Percentiles rank a stretch among this genome's conserved stretches.
Conservation (phyloP, 176 grass and related monocot species). For the Elaeis guineensis region DNA sequence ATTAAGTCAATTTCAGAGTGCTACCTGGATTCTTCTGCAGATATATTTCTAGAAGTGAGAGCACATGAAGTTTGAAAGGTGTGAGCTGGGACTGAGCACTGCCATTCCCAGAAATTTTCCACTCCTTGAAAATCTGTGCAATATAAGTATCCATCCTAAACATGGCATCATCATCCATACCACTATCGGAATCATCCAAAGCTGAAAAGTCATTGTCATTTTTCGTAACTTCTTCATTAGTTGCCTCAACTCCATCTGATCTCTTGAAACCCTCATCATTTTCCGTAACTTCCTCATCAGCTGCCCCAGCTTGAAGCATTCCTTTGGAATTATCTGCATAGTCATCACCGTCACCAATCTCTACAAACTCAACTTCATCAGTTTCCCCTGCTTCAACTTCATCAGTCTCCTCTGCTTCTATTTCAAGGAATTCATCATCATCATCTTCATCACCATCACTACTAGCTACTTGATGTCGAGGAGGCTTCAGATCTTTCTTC, state of each 20-base stretch:
- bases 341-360: constrained; percentile 37
- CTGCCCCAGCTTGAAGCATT: constrained; percentile 29
- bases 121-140: constrained; percentile 77
- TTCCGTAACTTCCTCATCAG: constrained; percentile 15
- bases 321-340: constrained; percentile 33
- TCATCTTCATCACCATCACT: constrained; percentile 66
- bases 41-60: constrained; percentile 74
- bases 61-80: constrained; percentile 71
- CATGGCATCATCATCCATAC: constrained; percentile 97
- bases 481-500: constrained; percentile 76
- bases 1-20: too few species aligned
- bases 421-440: constrained; percentile 55
- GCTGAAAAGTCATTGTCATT: constrained; percentile 7
- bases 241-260: neutral
- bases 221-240: constrained; percentile 21
- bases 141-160: constrained; percentile 91
- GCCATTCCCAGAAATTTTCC: constrained; percentile 65
- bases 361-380: constrained; percentile 9
- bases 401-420: too few species aligned
- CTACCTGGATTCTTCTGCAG: constrained; percentile 90
- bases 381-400: constrained; percentile 38
- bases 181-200: constrained; percentile 74
- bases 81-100: constrained; percentile 72
- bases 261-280: neutral
- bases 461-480: constrained; percentile 15